A percentile compares a stretch with the other conserved stretches of the same genome.
Evolutionary conservation across 768 basidiomycete species (phyloP).

Genomic region (Saitozyma sp.): DNA sequence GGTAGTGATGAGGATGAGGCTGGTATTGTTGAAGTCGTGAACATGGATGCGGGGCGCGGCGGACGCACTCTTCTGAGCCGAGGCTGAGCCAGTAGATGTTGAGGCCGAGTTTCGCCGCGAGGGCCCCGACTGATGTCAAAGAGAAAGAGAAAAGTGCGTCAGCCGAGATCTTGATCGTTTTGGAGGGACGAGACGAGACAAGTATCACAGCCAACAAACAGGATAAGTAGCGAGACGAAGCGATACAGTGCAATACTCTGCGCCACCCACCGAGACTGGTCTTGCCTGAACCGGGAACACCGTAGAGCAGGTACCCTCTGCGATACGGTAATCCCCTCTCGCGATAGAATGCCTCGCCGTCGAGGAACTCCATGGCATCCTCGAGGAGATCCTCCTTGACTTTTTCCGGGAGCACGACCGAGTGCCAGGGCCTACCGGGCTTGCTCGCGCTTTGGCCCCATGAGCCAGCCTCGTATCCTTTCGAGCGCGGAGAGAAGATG

Average conservation of each 20-base stretch:
- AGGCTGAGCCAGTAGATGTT: no score
- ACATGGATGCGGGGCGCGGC: no score
- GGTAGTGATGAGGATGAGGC: no score
- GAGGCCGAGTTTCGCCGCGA: no score
- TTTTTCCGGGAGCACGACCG: conserved; percentile 14
- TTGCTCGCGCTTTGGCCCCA: background rate
- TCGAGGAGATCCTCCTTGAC: conserved; percentile 20
- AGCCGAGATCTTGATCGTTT: background rate
- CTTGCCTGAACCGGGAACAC: conserved; percentile 30
- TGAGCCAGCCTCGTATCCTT: background rate
- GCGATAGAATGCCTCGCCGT: conserved; percentile 17
- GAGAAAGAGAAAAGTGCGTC: background rate
- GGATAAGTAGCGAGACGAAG: background rate
- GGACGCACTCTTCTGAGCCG: no score
- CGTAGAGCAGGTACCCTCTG: conserved; percentile 26
- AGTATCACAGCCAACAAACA: background rate
- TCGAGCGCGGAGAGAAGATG: background rate
- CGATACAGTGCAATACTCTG: background rate
- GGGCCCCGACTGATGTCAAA: no score
- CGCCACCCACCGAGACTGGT: conserved; percentile 21
- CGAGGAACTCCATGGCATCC: conserved; percentile 21
- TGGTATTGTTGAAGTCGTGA: no score
- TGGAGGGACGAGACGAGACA: background rate
- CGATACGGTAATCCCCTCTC: conserved; percentile 19
- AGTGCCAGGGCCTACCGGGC: conserved; percentile 9